These are phyloP conservation scores for Tanacetum coccineum DNA, from an alignment of 129 eudicot genomes.

Conservation along the genomic window DNA sequence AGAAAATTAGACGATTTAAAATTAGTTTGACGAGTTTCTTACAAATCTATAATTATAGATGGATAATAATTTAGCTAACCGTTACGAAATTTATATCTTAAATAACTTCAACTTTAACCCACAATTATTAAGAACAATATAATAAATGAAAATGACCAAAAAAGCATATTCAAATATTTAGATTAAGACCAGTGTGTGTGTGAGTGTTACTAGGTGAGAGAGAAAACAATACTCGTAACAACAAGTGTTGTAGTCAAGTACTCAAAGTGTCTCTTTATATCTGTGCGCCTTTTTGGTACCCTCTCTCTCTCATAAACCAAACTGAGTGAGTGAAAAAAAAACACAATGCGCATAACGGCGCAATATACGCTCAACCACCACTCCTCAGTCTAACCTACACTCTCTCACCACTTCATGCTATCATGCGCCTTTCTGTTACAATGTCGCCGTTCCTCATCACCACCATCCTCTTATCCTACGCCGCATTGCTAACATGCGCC, in stretches of 20 bases:
- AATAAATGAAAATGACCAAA: too few species aligned
- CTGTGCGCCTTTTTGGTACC: constrained; percentile 9
- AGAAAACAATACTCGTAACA: background rate
- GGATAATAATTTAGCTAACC: too few species aligned
- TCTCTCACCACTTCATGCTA: background rate
- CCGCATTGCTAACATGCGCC: constrained; percentile 30
- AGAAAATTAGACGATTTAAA: too few species aligned
- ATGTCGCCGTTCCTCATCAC: constrained; percentile 4
- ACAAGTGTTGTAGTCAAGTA: background rate
- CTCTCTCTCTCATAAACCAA: constrained; percentile 4
- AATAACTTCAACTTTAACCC: too few species aligned
- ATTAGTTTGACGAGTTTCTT: too few species aligned
- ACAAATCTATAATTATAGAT: too few species aligned
- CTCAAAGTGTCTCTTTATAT: constrained; percentile 23
- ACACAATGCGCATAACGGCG: constrained; percentile 39
- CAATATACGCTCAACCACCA: constrained; percentile 20
- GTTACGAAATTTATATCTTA: too few species aligned
- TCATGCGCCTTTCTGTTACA: constrained; percentile 26
- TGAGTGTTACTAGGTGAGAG: background rate
- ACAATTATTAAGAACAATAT: too few species aligned
- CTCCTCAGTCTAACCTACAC: constrained; percentile 35
- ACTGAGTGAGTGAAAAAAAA: constrained; percentile 1
- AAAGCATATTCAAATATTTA: too few species aligned
- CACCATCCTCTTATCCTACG: constrained; percentile 14
- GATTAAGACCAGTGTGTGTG: too few species aligned